These are phyloP conservation scores for Dothistroma septosporum DNA, from an alignment of 2,329 filamentous ascomycete species.

Conservation along the genomic window DNA sequence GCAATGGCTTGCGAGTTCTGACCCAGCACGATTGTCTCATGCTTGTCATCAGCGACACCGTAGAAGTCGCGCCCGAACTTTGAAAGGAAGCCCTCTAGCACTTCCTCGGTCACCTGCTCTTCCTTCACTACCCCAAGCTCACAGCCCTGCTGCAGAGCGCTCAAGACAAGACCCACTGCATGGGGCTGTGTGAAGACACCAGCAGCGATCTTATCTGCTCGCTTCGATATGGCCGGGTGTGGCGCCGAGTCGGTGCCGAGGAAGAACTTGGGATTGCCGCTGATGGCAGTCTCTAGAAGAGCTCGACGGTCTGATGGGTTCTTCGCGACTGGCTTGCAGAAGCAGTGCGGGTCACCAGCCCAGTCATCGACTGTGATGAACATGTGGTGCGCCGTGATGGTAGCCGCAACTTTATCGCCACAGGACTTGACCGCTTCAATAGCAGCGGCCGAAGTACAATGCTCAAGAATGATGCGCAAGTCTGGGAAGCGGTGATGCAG, in stretches of 20 bases:
- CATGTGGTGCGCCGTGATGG: constrained; percentile 83
- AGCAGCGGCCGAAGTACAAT: constrained; percentile 81
- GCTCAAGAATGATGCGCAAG: constrained; percentile 66
- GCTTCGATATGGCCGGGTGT: constrained; percentile 59
- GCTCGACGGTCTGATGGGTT: constrained; percentile 68
- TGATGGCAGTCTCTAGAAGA: constrained; percentile 60
- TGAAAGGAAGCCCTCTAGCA: constrained; percentile 56
- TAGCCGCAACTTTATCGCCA: constrained; percentile 71
- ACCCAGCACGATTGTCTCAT: constrained; percentile 54
- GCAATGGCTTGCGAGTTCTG: constrained; percentile 54
- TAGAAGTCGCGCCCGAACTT: constrained; percentile 58
- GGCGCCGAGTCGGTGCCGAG: constrained; percentile 72
- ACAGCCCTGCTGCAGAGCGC: constrained; percentile 61
- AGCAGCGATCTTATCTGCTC: constrained; percentile 57
- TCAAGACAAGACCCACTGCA: constrained; percentile 61
- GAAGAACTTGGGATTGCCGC: constrained; percentile 64
- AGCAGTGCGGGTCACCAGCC: constrained; percentile 66
- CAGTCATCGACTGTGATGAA: constrained; percentile 75
- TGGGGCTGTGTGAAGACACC: constrained; percentile 78
- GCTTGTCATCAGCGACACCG: constrained; percentile 44
- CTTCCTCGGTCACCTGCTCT: constrained; percentile 52
- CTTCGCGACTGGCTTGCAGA: constrained; percentile 66
- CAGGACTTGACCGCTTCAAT: constrained; percentile 72
- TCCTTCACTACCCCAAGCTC: constrained; percentile 51
- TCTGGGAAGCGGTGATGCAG: constrained; percentile 73